Conservation (phyloP, 2,329 filamentous ascomycete species). For the Aspergillus novofumigatus region DNA sequence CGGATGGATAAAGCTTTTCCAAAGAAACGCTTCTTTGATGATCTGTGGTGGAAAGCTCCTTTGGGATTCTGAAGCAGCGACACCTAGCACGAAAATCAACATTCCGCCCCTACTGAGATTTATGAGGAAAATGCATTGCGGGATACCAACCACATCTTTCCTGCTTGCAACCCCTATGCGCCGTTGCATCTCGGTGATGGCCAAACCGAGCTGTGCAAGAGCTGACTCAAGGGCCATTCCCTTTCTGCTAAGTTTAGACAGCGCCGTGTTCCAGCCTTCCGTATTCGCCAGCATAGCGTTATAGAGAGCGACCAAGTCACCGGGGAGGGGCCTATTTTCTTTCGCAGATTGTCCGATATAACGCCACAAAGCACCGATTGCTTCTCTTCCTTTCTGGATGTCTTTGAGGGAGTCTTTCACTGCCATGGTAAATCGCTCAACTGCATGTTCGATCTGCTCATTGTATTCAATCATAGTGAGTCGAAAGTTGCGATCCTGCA, state of each 20-base stretch:
- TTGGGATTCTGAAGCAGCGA: conserved; percentile 16
- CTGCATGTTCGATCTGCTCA: conserved; percentile 83
- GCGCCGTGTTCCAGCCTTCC: conserved; percentile 80
- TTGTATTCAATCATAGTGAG: conserved; percentile 80
- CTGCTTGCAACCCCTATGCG: conserved; percentile 80
- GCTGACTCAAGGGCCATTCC: conserved; percentile 65
- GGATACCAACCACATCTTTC: conserved; percentile 59
- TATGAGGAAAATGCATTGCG: background rate
- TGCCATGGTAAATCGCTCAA: conserved; percentile 70
- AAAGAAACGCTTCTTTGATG: conserved; percentile 23
- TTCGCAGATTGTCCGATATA: conserved; percentile 68
- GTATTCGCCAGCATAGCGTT: conserved; percentile 90
- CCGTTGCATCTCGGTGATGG: conserved; percentile 80
- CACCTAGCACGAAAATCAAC: conserved; percentile 15
- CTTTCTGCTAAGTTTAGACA: conserved; percentile 70
- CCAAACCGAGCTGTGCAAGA: conserved; percentile 67
- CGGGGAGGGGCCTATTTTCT: conserved; percentile 54
- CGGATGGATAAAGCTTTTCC: conserved; percentile 12
- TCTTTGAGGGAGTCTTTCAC: conserved; percentile 77
- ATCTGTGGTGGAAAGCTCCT: conserved; percentile 14
- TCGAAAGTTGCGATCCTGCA: conserved; percentile 79
- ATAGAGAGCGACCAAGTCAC: conserved; percentile 68
- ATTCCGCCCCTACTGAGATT: background rate
- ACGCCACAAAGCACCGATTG: conserved; percentile 69
- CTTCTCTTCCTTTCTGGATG: conserved; percentile 70